Conservation (phyloP, 2,329 filamentous ascomycete species). For the Nothophoma quercina region DNA sequence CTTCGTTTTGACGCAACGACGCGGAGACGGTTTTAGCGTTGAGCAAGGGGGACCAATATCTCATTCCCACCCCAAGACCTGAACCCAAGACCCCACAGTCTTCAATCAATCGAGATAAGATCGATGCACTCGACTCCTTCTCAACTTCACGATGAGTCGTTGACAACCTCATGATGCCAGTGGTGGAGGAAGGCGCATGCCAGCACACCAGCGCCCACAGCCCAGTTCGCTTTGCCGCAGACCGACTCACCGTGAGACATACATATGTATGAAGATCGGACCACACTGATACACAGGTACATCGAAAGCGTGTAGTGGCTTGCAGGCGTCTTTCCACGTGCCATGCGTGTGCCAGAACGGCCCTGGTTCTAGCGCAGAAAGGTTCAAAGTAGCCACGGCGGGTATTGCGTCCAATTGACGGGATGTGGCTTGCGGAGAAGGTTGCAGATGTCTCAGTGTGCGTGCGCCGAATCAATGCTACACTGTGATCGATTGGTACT, state of each 20-base stretch:
- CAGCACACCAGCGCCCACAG: slow-evolving; percentile 1
- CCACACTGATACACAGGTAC: slow-evolving; percentile 11
- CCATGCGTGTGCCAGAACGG: slow-evolving; percentile 12
- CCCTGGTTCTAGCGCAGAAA: slow-evolving; percentile 1
- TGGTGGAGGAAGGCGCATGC: slow-evolving; percentile 4
- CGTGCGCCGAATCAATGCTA: slow-evolving; percentile 7
- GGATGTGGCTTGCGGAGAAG: slow-evolving; percentile 12
- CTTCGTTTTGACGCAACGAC: neutral
- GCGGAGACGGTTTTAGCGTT: slow-evolving; percentile 1
- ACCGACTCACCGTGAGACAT: slow-evolving; percentile 11
- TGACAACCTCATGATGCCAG: neutral
- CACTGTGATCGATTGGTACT: slow-evolving; percentile 15
- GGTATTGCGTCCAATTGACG: neutral
- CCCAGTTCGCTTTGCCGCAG: slow-evolving; percentile 1
- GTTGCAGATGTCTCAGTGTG: slow-evolving; percentile 10
- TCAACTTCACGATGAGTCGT: neutral
- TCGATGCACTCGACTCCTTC: neutral
- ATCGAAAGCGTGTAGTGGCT: slow-evolving; percentile 15
- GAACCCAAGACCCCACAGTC: neutral
- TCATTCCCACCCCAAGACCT: neutral
- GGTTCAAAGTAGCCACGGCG: neutral
- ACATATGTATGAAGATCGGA: slow-evolving; percentile 1
- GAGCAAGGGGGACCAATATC: slow-evolving; percentile 7
- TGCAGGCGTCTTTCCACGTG: slow-evolving; percentile 14
- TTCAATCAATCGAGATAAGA: neutral